Percentiles rank a stretch among this genome's conserved stretches.
phyloP scores from a whole-genome alignment of 2,329 filamentous ascomycete genomes.

The Podosphaera leucotricha region DNA sequence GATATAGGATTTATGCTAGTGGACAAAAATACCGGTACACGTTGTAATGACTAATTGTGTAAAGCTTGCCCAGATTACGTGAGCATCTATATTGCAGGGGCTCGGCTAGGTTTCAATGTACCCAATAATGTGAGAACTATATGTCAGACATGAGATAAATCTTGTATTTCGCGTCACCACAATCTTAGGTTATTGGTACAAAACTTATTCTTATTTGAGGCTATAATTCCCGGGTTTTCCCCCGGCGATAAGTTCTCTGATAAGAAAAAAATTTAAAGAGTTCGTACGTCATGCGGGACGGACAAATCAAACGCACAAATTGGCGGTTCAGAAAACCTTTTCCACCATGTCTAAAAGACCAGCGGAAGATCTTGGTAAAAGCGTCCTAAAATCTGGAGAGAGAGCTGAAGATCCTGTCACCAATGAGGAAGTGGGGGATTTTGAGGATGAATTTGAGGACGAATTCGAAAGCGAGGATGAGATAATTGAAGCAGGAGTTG shows the following conservation, averaged over 20 bases:
- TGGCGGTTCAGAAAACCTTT: not conserved
- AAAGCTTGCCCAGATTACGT: too few relatives aligned
- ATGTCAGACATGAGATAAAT: too few relatives aligned
- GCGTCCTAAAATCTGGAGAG: constrained; percentile 34
- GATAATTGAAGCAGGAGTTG: constrained; percentile 80
- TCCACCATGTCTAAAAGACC: constrained; percentile 31
- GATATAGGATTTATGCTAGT: too few relatives aligned
- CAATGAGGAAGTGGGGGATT: constrained; percentile 48
- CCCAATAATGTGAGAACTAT: too few relatives aligned
- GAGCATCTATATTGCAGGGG: too few relatives aligned
- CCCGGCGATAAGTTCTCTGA: not conserved
- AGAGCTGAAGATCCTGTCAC: constrained; percentile 43
- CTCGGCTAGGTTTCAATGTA: too few relatives aligned
- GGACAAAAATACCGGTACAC: too few relatives aligned
- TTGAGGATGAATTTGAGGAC: constrained; percentile 87
- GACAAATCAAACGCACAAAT: not conserved
- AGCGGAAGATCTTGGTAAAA: constrained; percentile 24
- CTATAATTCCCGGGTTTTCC: too few relatives aligned
- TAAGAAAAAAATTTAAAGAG: constrained; percentile 1
- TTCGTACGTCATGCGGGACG: not conserved
- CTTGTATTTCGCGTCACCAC: too few relatives aligned
- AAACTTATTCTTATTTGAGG: too few relatives aligned
- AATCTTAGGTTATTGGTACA: too few relatives aligned
- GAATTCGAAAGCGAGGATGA: constrained; percentile 84
- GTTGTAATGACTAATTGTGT: too few relatives aligned